phyloP scores from a whole-genome alignment of 148 eudicot genomes.

The Simmondsia chinensis region DNA sequence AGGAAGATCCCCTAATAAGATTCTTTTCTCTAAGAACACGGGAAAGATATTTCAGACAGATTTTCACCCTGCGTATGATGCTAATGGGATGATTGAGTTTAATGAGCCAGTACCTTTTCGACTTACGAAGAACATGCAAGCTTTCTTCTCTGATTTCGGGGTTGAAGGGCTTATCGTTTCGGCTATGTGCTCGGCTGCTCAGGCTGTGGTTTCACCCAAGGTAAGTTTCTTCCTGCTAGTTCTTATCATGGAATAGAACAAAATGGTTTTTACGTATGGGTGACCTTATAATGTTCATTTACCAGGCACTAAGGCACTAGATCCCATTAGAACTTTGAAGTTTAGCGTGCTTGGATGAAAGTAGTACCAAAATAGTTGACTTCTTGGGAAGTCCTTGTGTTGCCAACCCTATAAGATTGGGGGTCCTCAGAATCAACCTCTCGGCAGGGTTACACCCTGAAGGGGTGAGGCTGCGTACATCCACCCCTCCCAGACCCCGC shows the following conservation, averaged over 20 bases:
- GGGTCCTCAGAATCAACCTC: too few species aligned
- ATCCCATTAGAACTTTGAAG: too few species aligned
- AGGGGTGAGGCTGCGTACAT: too few species aligned
- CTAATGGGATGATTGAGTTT: conserved; percentile 93
- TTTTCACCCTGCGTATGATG: conserved; percentile 96
- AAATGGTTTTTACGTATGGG: too few species aligned
- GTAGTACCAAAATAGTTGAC: too few species aligned
- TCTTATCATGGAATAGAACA: not conserved
- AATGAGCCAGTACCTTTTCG: conserved; percentile 98
- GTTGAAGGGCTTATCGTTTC: conserved; percentile 94
- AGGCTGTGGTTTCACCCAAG: conserved; percentile 87
- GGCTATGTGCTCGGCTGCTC: conserved; percentile 91
- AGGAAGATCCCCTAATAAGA: conserved; percentile 94
- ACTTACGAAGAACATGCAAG: conserved; percentile 85
- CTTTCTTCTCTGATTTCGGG: conserved; percentile 94
- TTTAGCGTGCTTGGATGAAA: too few species aligned
- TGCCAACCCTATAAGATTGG: too few species aligned
- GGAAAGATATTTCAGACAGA: conserved; percentile 96
- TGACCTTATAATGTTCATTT: not conserved
- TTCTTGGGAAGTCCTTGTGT: too few species aligned
- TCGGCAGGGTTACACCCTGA: too few species aligned
- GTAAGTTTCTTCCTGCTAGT: conserved; percentile 23
- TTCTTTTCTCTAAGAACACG: conserved; percentile 90
- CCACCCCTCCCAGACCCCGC: too few species aligned
- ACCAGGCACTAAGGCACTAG: not conserved